These are phyloP conservation scores for Cyamopsis tetragonoloba DNA, from an alignment of 306 rosid species.

Conservation along the genomic window DNA sequence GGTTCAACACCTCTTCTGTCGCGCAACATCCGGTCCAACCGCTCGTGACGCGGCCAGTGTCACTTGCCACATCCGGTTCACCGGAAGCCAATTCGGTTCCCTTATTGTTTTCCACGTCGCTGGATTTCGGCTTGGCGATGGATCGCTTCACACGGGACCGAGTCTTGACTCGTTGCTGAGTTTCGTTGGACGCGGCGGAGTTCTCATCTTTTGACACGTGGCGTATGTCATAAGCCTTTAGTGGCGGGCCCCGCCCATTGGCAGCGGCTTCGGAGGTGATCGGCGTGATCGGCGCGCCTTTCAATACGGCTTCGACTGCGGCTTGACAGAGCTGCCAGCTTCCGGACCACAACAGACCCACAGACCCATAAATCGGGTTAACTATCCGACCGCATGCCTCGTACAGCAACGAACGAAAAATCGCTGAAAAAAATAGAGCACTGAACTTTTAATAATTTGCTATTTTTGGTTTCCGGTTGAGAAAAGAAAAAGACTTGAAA, in stretches of 20 bases:
- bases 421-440: slow-evolving; percentile 41
- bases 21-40: slow-evolving; percentile 21
- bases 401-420: slow-evolving; percentile 79
- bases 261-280: slow-evolving; percentile 78
- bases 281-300: slow-evolving; percentile 81
- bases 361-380: slow-evolving; percentile 95
- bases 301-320: slow-evolving; percentile 87
- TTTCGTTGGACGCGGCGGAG: slow-evolving; percentile 54
- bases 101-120: not conserved
- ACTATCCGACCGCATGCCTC: slow-evolving; percentile 96
- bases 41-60: not conserved
- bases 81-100: not conserved
- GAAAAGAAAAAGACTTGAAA: not conserved
- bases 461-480: not conserved
- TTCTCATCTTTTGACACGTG: slow-evolving; percentile 86
- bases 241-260: slow-evolving; percentile 68
- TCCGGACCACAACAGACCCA: slow-evolving; percentile 93
- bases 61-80: not conserved
- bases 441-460: not conserved
- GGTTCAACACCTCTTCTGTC: slow-evolving; percentile 39
- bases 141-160: slow-evolving; percentile 64
- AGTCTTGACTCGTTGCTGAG: slow-evolving; percentile 43
- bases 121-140: slow-evolving; percentile 38
- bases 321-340: slow-evolving; percentile 95
- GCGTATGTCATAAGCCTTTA: slow-evolving; percentile 87